These are phyloP conservation scores for Claviceps monticola DNA, from an alignment of 2,329 filamentous ascomycete species.

Conservation along the genomic window DNA sequence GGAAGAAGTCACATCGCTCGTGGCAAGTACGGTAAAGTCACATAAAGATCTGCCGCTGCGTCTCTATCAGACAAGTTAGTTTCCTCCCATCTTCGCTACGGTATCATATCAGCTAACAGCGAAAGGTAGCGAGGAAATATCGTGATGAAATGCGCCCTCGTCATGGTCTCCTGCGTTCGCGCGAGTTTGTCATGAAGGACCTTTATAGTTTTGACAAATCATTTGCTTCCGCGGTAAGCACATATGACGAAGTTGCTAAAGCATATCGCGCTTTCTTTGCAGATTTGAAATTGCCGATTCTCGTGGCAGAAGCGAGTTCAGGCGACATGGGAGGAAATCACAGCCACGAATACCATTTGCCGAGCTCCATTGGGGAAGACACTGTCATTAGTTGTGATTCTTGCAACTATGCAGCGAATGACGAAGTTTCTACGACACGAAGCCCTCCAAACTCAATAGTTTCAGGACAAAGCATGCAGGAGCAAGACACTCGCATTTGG, in stretches of 20 bases:
- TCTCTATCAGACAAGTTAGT: conserved; percentile 75
- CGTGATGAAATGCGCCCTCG: conserved; percentile 82
- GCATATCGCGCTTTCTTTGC: conserved; percentile 69
- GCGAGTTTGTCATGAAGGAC: conserved; percentile 97
- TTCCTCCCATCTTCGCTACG: not conserved
- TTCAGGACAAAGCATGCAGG: not conserved
- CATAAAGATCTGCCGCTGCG: conserved; percentile 78
- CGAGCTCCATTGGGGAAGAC: conserved; percentile 71
- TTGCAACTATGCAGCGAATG: conserved; percentile 72
- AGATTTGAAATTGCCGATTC: conserved; percentile 68
- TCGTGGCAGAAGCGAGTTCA: conserved; percentile 80
- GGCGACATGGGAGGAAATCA: conserved; percentile 91
- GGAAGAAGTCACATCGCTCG: conserved; percentile 82
- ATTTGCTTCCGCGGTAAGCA: conserved; percentile 53
- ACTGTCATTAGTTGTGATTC: conserved; percentile 59
- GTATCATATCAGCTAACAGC: not conserved
- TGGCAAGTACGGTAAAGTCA: conserved; percentile 58
- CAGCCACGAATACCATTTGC: conserved; percentile 90
- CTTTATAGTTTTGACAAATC: conserved; percentile 85
- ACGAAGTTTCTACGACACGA: conserved; percentile 56
- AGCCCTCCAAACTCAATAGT: not conserved
- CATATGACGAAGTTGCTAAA: conserved; percentile 59
- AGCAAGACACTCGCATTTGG: conserved; percentile 31
- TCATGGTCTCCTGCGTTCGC: conserved; percentile 72
- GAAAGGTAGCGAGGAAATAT: conserved; percentile 63